These are phyloP conservation scores for Yamadazyma mexicana DNA, from an alignment of 1,139 yeast species.

Conservation along the genomic window DNA sequence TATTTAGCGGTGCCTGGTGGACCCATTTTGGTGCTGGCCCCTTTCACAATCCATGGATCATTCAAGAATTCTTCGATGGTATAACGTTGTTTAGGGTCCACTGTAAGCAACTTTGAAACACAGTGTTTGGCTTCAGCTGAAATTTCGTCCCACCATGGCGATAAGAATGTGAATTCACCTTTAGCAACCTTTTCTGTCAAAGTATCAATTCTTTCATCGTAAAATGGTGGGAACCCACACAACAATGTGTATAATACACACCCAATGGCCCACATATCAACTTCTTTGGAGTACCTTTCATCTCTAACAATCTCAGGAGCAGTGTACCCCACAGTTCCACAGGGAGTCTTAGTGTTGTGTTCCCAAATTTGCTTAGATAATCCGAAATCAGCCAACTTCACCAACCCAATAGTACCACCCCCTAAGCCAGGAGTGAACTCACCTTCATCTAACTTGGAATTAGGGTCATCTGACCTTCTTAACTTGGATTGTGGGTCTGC, in stretches of 20 bases:
- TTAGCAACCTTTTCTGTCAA: conserved; percentile 59
- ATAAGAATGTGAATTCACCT: conserved; percentile 56
- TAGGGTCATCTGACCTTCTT: conserved; percentile 48
- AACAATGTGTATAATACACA: conserved; percentile 60
- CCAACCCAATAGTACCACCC: conserved; percentile 53
- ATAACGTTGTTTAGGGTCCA: conserved; percentile 76
- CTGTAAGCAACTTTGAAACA: conserved; percentile 74
- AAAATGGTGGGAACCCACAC: conserved; percentile 65
- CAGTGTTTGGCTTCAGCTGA: conserved; percentile 58
- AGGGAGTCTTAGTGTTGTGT: conserved; percentile 60
- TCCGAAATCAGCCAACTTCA: conserved; percentile 59
- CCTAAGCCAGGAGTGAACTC: conserved; percentile 47
- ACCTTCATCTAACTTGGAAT: conserved; percentile 53
- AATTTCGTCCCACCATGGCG: conserved; percentile 69
- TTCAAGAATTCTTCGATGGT: conserved; percentile 73
- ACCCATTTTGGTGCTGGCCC: conserved; percentile 8
- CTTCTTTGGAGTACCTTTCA: conserved; percentile 58
- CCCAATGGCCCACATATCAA: conserved; percentile 66
- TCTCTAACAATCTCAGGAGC: conserved; percentile 64
- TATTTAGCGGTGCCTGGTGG: conserved; percentile 7
- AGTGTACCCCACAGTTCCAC: conserved; percentile 65
- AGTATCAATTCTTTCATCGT: conserved; percentile 56
- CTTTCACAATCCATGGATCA: conserved; percentile 74
- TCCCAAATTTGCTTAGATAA: conserved; percentile 58
- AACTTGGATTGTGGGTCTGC: conserved; percentile 37